These are phyloP conservation scores for Primulina eburnea DNA, from an alignment of 257 asterid genomes.

Conservation along the genomic window DNA sequence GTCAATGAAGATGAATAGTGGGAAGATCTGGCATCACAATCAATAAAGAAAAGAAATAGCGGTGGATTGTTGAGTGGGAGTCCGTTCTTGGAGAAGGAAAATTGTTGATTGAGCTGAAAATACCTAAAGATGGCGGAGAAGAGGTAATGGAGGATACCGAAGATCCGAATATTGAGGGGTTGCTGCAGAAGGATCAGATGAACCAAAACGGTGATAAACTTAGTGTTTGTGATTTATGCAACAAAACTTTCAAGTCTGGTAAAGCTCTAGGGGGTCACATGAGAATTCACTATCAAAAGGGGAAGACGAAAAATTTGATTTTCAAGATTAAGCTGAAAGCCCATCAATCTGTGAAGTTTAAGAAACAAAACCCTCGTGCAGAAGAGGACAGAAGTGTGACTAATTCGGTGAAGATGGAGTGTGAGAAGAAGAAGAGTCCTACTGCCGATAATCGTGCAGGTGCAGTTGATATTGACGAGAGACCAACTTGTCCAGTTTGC, in stretches of 20 bases:
- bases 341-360: conserved; percentile 7
- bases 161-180: background rate
- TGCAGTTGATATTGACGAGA: background rate
- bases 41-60: conserved; percentile 10
- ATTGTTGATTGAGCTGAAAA: conserved; percentile 30
- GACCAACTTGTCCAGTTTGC: conserved; percentile 37
- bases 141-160: background rate
- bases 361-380: conserved; percentile 22
- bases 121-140: conserved; percentile 17
- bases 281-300: conserved; percentile 53
- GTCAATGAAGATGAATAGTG: conserved; percentile 31
- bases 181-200: conserved; percentile 5
- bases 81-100: conserved; percentile 16
- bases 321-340: conserved; percentile 19
- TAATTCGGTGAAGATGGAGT: background rate
- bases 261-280: conserved; percentile 87
- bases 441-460: too few relatives aligned
- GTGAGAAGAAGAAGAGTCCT: too few relatives aligned
- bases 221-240: conserved; percentile 51
- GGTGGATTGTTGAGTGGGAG: background rate
- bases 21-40: conserved; percentile 16
- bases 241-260: conserved; percentile 51
- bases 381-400: background rate
- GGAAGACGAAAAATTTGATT: conserved; percentile 19
- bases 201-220: background rate